phyloP scores from a whole-genome alignment of 768 basidiomycete species.

The Neoboletus subvelutipes region DNA sequence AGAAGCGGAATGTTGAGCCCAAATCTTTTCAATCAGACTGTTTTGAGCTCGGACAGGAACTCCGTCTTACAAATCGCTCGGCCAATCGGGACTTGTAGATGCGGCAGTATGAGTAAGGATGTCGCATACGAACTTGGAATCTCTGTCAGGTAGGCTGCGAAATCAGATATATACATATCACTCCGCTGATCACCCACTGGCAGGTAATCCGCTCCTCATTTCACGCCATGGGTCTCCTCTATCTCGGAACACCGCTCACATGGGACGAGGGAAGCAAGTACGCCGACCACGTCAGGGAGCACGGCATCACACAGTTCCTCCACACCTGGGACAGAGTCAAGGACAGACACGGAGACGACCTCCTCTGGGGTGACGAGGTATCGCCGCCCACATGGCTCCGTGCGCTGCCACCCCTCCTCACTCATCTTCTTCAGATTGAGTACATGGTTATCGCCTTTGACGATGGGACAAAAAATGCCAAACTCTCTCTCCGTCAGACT shows the following conservation, averaged over 20 bases:
- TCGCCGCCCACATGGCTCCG: constrained; percentile 12
- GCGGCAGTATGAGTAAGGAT: constrained; percentile 18
- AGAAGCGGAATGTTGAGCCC: background rate
- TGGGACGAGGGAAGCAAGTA: constrained; percentile 90
- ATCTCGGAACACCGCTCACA: constrained; percentile 86
- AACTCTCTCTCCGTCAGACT: constrained; percentile 89
- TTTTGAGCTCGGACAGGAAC: background rate
- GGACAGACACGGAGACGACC: constrained; percentile 84
- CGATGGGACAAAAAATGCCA: constrained; percentile 72
- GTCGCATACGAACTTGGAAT: background rate
- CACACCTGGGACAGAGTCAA: constrained; percentile 92
- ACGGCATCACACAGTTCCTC: constrained; percentile 95
- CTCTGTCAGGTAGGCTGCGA: background rate
- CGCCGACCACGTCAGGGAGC: constrained; percentile 84
- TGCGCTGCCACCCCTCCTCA: constrained; percentile 11
- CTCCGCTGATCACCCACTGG: no score
- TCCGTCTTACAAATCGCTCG: constrained; percentile 21
- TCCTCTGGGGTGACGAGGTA: constrained; percentile 99
- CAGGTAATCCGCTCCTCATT: constrained; percentile 5
- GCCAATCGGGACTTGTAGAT: background rate
- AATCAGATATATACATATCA: constrained; percentile 6
- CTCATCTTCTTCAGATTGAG: constrained; percentile 63
- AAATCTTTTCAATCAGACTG: background rate
- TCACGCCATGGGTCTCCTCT: constrained; percentile 81
- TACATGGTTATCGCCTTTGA: constrained; percentile 94